Evolutionary conservation across 75 land plant genomes (phyloP).

Genomic region (Pinus tabuliformis): DNA sequence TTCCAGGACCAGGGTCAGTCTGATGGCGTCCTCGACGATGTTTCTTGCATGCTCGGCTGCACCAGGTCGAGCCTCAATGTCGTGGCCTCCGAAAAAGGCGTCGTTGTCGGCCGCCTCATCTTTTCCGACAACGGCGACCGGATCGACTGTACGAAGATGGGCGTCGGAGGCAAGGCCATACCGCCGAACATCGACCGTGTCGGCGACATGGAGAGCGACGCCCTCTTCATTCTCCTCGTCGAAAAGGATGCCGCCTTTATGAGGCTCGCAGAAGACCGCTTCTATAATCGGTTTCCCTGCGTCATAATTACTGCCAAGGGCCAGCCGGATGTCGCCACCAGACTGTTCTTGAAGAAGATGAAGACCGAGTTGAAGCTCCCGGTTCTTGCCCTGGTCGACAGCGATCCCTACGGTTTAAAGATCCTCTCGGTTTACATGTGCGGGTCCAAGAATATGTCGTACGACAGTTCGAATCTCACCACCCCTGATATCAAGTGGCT

Average conservation of each 20-base stretch:
- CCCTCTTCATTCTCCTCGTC: constrained; percentile 88
- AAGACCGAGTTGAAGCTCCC: constrained; percentile 89
- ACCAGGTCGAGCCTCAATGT: constrained; percentile 77
- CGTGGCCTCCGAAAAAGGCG: constrained; percentile 79
- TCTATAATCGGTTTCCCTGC: constrained; percentile 94
- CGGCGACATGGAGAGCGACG: constrained; percentile 79
- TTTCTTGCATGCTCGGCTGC: constrained; percentile 94
- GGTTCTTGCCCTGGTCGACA: constrained; percentile 88
- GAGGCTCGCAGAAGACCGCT: constrained; percentile 91
- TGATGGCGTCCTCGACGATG: constrained; percentile 85
- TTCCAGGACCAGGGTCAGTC: constrained; percentile 90
- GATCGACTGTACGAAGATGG: constrained; percentile 98
- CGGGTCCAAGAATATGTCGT: constrained; percentile 98
- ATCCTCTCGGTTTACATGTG: constrained; percentile 95
- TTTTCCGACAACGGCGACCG: constrained; percentile 86
- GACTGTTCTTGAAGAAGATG: constrained; percentile 74
- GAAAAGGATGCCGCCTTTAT: constrained; percentile 99
- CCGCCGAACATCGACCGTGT: constrained; percentile 96
- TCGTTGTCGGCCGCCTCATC: constrained; percentile 72
- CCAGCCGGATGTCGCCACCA: constrained; percentile 83
- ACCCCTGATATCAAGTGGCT: constrained; percentile 98
- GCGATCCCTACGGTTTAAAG: constrained; percentile 95
- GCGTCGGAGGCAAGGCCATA: constrained; percentile 97
- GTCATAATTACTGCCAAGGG: constrained; percentile 89
- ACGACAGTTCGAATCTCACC: constrained; percentile 89